These are phyloP conservation scores for Grammothele lineata DNA, from an alignment of 768 basidiomycete genomes.

Conservation along the genomic window DNA sequence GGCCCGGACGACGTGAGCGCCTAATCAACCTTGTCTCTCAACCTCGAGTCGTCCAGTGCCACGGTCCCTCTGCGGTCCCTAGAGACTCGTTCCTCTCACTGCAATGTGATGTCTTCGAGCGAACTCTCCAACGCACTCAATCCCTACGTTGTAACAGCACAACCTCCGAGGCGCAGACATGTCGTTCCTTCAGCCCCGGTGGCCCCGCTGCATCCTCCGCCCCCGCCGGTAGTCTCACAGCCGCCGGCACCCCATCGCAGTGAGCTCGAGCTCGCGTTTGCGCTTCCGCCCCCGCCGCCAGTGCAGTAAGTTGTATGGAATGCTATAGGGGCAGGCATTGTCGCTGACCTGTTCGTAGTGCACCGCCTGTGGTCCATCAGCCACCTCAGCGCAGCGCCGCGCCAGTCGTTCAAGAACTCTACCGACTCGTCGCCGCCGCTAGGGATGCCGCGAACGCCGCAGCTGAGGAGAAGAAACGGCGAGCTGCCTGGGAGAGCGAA, in stretches of 20 bases:
- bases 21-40: not conserved
- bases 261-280: constrained; percentile 61
- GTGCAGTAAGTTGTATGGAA: constrained; percentile 7
- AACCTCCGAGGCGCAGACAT: constrained; percentile 8
- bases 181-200: not conserved
- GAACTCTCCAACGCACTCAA: constrained; percentile 80
- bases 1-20: too few relatives aligned
- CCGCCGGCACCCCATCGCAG: constrained; percentile 54
- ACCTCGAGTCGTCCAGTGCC: not conserved
- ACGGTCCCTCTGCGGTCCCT: too few relatives aligned
- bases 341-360: not conserved
- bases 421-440: constrained; percentile 53
- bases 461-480: constrained; percentile 54
- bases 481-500: constrained; percentile 65
- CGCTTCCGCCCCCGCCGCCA: constrained; percentile 25
- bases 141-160: constrained; percentile 52
- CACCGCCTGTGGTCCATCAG: constrained; percentile 10
- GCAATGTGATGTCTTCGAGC: constrained; percentile 52
- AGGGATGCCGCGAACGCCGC: constrained; percentile 59
- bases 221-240: constrained; percentile 23
- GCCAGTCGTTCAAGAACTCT: constrained; percentile 51
- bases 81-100: not conserved
- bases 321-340: too few relatives aligned
- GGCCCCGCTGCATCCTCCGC: not conserved
- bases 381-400: constrained; percentile 25